A percentile compares a stretch with the other conserved stretches of the same genome.
phyloP scores from a whole-genome alignment of 164 flowering plant genomes.

The Pachysandra terminalis region DNA sequence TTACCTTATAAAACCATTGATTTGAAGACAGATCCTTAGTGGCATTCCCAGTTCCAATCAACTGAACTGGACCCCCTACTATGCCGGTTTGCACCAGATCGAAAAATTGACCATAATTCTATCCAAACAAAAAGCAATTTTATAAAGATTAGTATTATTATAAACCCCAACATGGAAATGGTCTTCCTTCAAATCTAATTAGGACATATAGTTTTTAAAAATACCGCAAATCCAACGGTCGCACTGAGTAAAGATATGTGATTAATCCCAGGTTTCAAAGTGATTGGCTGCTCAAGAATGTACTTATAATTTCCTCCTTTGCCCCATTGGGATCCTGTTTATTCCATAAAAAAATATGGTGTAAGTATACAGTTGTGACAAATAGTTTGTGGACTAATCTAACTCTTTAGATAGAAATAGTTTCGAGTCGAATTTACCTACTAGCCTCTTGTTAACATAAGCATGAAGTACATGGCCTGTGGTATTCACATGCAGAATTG shows the following conservation, averaged over 20 bases:
- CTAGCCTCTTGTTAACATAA: conserved; percentile 44
- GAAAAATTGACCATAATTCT: conserved; percentile 56
- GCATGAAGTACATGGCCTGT: conserved; percentile 67
- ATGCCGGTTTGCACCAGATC: conserved; percentile 44
- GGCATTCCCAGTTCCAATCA: conserved; percentile 36
- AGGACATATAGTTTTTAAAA: neutral
- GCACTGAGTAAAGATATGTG: conserved; percentile 52
- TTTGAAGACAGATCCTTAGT: conserved; percentile 45
- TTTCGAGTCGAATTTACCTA: conserved; percentile 30
- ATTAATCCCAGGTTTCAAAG: conserved; percentile 39
- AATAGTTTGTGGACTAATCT: neutral
- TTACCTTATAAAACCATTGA: conserved; percentile 44
- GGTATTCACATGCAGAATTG: conserved; percentile 44
- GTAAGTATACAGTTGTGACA: neutral
- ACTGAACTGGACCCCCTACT: conserved; percentile 40
- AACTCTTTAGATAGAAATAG: too few species aligned
- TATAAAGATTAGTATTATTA: too few species aligned
- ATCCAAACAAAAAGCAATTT: neutral
- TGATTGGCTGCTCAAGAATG: conserved; percentile 31
- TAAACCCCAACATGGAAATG: too few species aligned
- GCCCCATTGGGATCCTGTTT: conserved; percentile 46
- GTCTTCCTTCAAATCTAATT: neutral
- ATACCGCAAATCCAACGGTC: conserved; percentile 52
- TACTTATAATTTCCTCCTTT: conserved; percentile 7
- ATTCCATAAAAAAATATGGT: neutral